A percentile compares a stretch with the other conserved stretches of the same genome.
These are phyloP conservation scores for Bremia lactucae DNA, from an alignment of 352 stramenopile genomes.

Conservation along the genomic window DNA sequence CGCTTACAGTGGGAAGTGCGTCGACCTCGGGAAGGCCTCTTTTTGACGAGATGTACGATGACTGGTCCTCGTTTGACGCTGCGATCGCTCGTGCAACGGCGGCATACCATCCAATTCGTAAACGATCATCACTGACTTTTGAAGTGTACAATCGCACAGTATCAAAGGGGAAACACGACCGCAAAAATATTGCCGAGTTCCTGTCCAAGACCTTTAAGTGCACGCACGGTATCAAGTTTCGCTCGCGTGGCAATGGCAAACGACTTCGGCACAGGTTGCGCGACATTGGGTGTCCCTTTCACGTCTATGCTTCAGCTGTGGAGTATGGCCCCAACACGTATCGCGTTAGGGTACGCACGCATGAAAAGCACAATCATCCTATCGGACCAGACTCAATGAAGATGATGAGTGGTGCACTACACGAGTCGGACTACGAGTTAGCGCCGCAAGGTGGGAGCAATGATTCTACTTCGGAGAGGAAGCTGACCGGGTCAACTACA, in stretches of 20 bases:
- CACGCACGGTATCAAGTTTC: conserved; percentile 79
- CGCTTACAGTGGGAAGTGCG: background rate
- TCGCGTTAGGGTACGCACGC: conserved; percentile 55
- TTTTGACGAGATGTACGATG: conserved; percentile 66
- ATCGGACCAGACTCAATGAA: conserved; percentile 63
- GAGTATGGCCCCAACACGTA: conserved; percentile 46
- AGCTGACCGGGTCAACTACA: background rate
- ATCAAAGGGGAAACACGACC: conserved; percentile 73
- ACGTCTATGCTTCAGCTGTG: conserved; percentile 64
- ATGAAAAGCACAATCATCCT: conserved; percentile 70
- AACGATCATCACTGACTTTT: conserved; percentile 74
- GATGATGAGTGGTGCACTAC: conserved; percentile 29
- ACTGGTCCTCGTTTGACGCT: conserved; percentile 59
- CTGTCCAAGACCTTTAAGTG: conserved; percentile 80
- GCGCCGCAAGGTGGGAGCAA: conserved; percentile 7
- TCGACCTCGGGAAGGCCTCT: conserved; percentile 16
- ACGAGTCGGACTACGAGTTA: conserved; percentile 56
- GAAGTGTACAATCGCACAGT: conserved; percentile 82
- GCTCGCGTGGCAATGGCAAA: conserved; percentile 55
- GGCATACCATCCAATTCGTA: conserved; percentile 65
- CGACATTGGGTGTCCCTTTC: conserved; percentile 69
- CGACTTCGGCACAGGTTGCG: conserved; percentile 53
- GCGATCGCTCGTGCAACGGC: conserved; percentile 49
- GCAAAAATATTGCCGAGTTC: conserved; percentile 62
- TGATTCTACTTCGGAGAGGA: background rate